These are phyloP conservation scores for Colletotrichum viniferum DNA, from an alignment of 2,329 filamentous ascomycete genomes.

Conservation along the genomic window DNA sequence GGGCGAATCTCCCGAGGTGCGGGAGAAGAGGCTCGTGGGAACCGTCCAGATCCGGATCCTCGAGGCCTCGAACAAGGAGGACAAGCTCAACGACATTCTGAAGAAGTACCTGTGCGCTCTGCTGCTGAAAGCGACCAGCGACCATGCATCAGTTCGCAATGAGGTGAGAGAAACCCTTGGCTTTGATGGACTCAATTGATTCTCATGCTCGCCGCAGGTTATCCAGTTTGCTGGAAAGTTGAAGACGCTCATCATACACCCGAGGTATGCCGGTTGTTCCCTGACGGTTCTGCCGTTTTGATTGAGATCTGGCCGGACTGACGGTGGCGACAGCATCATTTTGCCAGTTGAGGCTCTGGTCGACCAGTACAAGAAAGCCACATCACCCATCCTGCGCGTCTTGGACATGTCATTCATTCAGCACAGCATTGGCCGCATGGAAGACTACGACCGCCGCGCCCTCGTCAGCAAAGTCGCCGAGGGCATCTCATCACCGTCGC, in stretches of 20 bases:
- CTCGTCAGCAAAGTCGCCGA: slow-evolving; percentile 74
- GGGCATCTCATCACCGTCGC: slow-evolving; percentile 59
- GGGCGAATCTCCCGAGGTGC: slow-evolving; percentile 18
- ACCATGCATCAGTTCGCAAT: slow-evolving; percentile 73
- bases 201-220: not conserved
- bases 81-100: slow-evolving; percentile 79
- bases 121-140: slow-evolving; percentile 84
- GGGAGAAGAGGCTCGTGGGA: slow-evolving; percentile 71
- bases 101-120: slow-evolving; percentile 81
- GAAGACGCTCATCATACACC: slow-evolving; percentile 9
- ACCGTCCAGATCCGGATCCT: slow-evolving; percentile 85
- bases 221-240: slow-evolving; percentile 17
- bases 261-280: not conserved
- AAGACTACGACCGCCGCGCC: slow-evolving; percentile 66
- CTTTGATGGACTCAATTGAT: not conserved
- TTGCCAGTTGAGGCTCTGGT: slow-evolving; percentile 85
- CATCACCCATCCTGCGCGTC: slow-evolving; percentile 78
- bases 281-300: not conserved
- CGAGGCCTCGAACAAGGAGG: slow-evolving; percentile 80
- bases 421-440: slow-evolving; percentile 67
- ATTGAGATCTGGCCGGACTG: slow-evolving; percentile 1
- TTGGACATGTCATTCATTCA: slow-evolving; percentile 90
- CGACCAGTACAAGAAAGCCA: slow-evolving; percentile 82
- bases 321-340: slow-evolving; percentile 57
- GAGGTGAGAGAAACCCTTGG: not conserved